Conservation (phyloP, 345 rosid genomes). For the Eucalyptus sp. region DNA sequence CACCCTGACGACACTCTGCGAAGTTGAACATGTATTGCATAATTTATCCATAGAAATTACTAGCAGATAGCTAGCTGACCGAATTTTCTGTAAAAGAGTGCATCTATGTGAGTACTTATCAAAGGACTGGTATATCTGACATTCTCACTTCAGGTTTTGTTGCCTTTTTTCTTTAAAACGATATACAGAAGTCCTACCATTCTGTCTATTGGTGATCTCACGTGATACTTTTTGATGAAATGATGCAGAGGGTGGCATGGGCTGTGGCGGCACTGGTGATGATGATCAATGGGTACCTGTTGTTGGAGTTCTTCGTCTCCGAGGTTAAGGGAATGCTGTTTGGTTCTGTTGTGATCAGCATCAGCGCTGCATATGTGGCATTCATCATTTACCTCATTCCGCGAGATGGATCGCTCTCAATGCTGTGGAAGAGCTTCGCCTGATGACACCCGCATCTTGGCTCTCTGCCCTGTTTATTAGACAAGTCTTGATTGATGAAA, state of each 20-base stretch:
- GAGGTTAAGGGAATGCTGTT: slow-evolving; percentile 64
- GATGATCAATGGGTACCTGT: slow-evolving; percentile 70
- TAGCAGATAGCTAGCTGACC: neutral
- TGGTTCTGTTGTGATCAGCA: slow-evolving; percentile 33
- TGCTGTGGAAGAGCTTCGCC: neutral
- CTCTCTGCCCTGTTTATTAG: neutral
- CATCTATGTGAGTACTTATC: neutral
- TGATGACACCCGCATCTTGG: neutral
- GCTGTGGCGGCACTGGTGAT: slow-evolving; percentile 75
- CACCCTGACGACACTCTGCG: neutral
- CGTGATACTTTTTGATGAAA: neutral
- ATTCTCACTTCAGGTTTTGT: neutral
- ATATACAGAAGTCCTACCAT: neutral
- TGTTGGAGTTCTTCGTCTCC: slow-evolving; percentile 66
- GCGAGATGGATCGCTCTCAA: slow-evolving; percentile 20
- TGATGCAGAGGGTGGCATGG: slow-evolving; percentile 70
- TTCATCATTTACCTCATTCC: slow-evolving; percentile 63
- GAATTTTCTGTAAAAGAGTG: neutral
- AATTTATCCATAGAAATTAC: neutral
- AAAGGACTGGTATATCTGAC: neutral
- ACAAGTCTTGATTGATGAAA: neutral
- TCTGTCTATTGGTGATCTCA: neutral
- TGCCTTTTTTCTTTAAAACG: neutral
- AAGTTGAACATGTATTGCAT: neutral
- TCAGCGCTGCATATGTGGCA: slow-evolving; percentile 51